phyloP scores from a whole-genome alignment of 306 rosid genomes.

The Malus orientalis region DNA sequence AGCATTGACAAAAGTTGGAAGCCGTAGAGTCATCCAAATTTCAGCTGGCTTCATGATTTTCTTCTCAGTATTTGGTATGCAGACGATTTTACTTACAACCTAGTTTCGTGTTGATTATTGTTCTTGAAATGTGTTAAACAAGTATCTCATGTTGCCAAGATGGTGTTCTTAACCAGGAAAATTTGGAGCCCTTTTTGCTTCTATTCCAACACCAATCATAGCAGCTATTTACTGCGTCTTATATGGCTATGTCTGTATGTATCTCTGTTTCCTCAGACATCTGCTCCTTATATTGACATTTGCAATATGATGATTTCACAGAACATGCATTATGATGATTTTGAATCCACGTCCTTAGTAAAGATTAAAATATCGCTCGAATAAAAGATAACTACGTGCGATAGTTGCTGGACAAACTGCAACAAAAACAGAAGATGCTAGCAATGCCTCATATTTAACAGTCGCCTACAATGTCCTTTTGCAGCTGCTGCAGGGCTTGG shows the following conservation, averaged over 20 bases:
- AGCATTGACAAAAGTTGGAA: constrained; percentile 77
- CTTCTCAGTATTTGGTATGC: constrained; percentile 72
- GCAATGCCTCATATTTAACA: not conserved
- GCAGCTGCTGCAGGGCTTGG: constrained; percentile 82
- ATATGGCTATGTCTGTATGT: constrained; percentile 74
- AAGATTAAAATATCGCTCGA: no score
- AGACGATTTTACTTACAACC: not conserved
- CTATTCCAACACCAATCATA: constrained; percentile 68
- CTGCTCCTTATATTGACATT: not conserved
- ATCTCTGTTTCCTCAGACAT: not conserved
- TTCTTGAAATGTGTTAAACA: not conserved
- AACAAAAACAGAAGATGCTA: not conserved
- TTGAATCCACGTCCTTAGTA: not conserved
- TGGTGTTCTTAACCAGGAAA: constrained; percentile 42
- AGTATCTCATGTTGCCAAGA: not conserved
- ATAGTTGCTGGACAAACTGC: not conserved
- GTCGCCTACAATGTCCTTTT: not conserved
- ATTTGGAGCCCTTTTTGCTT: constrained; percentile 80
- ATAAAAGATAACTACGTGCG: no score
- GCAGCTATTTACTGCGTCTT: constrained; percentile 72
- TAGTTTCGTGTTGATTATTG: not conserved
- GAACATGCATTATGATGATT: not conserved
- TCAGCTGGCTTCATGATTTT: constrained; percentile 82
- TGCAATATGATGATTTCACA: not conserved
- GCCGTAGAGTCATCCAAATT: constrained; percentile 83